Evolutionary conservation across 2,329 filamentous ascomycete species (phyloP), one percentile per base, ranked within the genome.

Genomic region (Talaromyces sp.): DNA sequence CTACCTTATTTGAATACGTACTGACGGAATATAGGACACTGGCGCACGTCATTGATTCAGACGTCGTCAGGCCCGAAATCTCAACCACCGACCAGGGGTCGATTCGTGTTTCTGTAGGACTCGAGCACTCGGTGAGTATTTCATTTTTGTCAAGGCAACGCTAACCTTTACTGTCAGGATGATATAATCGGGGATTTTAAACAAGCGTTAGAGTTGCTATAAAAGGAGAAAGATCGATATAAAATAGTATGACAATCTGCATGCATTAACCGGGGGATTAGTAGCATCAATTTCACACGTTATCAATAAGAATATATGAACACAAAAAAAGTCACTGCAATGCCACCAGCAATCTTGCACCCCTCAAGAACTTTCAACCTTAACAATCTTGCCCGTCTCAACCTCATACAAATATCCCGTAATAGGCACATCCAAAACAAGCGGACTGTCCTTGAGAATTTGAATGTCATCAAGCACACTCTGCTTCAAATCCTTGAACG

Each of bases 111-210:
- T 95, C 91, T 0, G 91, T 96, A 58, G 92, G 92, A 53, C 92
- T 88, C 1, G 92, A 96, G 79, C 91, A 96, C 74, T 93, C 96
- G 71, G 60, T 62, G 58, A 59, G 60, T 59, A 46, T 24, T 32
- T 6, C 5, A n/a, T 14, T 3, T 10, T 12, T 29, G 3, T 11
- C 11, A 26, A 6, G 17, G 24, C 27, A 5, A 12, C n/a, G 52
- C 27, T 61, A 9, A 29, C 38, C 10, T 7, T 6, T 4, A 35
- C 35, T 19, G n/a, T 32, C 17, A 38, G 60, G 91, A 96, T 78
- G 92, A 96, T 71, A 96, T 96, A 69, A 92, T 95, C 68, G 88
- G 85, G 68, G 92, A 96, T 76, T 95, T 96, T 72, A 87, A 91
- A 75, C 91, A 95, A 80, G 58, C 61, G 11, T 11, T 62, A n/a